A percentile compares a stretch with the other conserved stretches of the same genome.
phyloP scores from a whole-genome alignment of 345 rosid genomes.

The Euphorbia lathyris region DNA sequence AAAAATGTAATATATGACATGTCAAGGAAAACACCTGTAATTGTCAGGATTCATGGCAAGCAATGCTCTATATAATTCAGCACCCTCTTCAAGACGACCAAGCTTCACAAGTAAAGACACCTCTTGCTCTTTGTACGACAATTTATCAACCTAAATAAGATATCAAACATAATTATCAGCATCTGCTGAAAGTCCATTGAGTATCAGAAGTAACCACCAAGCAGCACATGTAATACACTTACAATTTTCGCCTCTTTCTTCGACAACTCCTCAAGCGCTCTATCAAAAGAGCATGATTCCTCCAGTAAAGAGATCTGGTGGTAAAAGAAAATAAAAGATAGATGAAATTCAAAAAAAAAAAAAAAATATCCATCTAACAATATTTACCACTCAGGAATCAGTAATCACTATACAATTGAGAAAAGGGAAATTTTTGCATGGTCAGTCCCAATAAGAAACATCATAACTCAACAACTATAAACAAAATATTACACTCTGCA shows the following conservation, averaged over 20 bases:
- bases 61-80: conserved; percentile 58
- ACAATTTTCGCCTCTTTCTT: conserved; percentile 78
- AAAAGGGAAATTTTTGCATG: not conserved
- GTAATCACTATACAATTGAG: not conserved
- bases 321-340: conserved; percentile 6
- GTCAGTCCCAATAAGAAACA: not conserved
- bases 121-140: conserved; percentile 84
- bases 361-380: not conserved
- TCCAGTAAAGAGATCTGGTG: conserved; percentile 82
- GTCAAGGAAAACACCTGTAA: conserved; percentile 56
- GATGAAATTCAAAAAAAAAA: not conserved
- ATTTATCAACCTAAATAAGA: conserved; percentile 71
- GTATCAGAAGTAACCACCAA: not conserved
- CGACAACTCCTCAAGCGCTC: conserved; percentile 79
- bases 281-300: conserved; percentile 64
- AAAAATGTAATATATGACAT: not conserved
- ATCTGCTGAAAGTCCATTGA: conserved; percentile 12
- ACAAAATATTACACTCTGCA: not conserved
- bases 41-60: conserved; percentile 96
- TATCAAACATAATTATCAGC: conserved; percentile 19
- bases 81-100: conserved; percentile 74
- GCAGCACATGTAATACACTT: conserved; percentile 23
- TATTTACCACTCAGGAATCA: not conserved
- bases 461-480: not conserved
- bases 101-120: conserved; percentile 75